phyloP scores from a whole-genome alignment of 371 early-diverging fungal genomes.

The Amoeboaphelidium protococcarum region DNA sequence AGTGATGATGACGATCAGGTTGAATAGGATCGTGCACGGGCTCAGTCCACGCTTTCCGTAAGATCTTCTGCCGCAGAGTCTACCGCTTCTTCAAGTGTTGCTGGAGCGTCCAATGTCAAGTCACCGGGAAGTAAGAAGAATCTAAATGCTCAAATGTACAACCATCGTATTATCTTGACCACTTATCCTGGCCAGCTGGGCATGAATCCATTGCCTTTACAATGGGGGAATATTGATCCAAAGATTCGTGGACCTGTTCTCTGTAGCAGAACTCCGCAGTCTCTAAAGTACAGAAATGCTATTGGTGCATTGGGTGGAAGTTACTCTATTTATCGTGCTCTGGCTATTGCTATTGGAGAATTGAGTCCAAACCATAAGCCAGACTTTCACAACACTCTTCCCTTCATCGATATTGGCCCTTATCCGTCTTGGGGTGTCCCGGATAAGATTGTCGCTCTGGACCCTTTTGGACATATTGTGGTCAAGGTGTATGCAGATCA shows the following conservation, averaged over 20 bases:
- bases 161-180: slow-evolving; percentile 23
- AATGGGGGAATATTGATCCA: slow-evolving; percentile 54
- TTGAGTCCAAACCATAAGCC: slow-evolving; percentile 51
- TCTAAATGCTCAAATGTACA: slow-evolving; percentile 8
- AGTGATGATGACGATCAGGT: too few relatives aligned
- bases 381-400: slow-evolving; percentile 66
- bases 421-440: slow-evolving; percentile 60
- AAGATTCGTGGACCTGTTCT: slow-evolving; percentile 58
- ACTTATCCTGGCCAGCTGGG: slow-evolving; percentile 59
- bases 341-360: slow-evolving; percentile 77
- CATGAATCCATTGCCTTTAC: slow-evolving; percentile 47
- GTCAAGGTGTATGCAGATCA: slow-evolving; percentile 28
- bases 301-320: slow-evolving; percentile 85
- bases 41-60: too few relatives aligned
- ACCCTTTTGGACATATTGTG: slow-evolving; percentile 70
- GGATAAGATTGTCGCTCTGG: slow-evolving; percentile 70
- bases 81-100: background rate
- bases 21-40: too few relatives aligned
- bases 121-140: background rate
- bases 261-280: slow-evolving; percentile 47
- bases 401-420: slow-evolving; percentile 54
- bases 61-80: background rate
- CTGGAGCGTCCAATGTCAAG: too few relatives aligned
- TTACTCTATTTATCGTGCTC: slow-evolving; percentile 70
- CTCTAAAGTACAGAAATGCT: slow-evolving; percentile 56